Conservation (phyloP, 1,284 basidiomycete genomes). For the Inonotus obliquus region DNA sequence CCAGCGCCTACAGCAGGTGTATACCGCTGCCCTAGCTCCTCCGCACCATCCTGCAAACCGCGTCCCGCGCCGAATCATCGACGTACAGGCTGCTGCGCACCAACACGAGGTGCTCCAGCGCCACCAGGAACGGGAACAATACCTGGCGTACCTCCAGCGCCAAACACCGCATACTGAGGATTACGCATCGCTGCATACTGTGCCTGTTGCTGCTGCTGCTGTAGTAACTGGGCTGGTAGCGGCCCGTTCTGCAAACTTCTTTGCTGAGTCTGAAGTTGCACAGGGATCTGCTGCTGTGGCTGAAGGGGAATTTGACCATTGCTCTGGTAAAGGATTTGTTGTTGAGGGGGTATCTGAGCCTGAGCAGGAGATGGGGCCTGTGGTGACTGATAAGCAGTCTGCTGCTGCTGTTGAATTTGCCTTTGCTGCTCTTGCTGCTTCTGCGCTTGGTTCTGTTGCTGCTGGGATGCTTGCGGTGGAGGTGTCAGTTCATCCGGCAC, state of each 20-base stretch:
- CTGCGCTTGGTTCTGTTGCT: no score
- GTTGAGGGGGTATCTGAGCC: constrained; percentile 4
- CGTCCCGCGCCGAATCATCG: not conserved
- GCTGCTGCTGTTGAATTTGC: constrained; percentile 16
- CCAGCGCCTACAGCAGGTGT: no score
- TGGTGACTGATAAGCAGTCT: constrained; percentile 2
- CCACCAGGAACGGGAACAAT: not conserved
- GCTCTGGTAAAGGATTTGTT: constrained; percentile 17
- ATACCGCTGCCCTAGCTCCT: not conserved
- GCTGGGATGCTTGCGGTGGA: constrained; percentile 25
- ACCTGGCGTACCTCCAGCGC: not conserved
- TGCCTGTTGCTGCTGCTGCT: constrained; percentile 11
- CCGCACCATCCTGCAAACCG: no score
- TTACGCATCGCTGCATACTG: constrained; percentile 5
- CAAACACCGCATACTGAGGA: constrained; percentile 14
- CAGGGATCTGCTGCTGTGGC: not conserved
- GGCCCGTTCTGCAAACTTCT: constrained; percentile 6
- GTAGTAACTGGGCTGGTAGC: constrained; percentile 7
- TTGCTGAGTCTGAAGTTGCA: not conserved
- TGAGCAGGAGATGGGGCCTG: not conserved
- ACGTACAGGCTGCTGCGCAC: constrained; percentile 5
- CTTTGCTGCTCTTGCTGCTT: constrained; percentile 25
- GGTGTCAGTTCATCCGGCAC: constrained; percentile 41
- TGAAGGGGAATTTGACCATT: constrained; percentile 11
- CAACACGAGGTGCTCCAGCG: not conserved